Base-by-base conservation (phyloP, 2,329 filamentous ascomycete genomes). In the Rosellinia necatrix region DNA sequence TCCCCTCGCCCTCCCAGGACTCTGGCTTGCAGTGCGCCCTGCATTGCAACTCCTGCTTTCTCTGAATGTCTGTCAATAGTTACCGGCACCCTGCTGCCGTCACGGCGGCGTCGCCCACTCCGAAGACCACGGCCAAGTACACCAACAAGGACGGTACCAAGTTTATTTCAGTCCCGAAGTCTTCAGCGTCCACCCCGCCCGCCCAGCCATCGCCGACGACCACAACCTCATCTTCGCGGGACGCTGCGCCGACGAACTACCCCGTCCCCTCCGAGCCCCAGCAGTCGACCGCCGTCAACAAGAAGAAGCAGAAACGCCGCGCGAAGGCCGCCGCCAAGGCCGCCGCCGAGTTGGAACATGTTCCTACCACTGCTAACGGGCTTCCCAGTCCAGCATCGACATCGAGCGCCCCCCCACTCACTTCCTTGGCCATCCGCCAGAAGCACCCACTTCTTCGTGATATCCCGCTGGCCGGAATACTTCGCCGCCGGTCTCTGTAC, bases 291-390 rank as follows among this genome's bases (percentile, higher is more conserved):
- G 69, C 79, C 7, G 88, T 92, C 48, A 97, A 96, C 75, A 86
- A 90, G 70, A 97, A 97, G 81, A 97, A 97, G 79, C 90, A 94
- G 74, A 97, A 96, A 80, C 86, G 92, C 65, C 85, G 92, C 64
- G 88, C 90, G 70, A 97, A 97, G 75, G 89, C 89, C 29, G 89
- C 90, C 27, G 88, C 87, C 58, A 84, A 88, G 69, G 83, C 83
- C 25, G 84, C 81, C 40, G 80, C 80, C 27, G 77, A 77, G 63
- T 75, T 77, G 60, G 70, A 78, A 37, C 75, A 76, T 4, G 72
- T 75, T 51, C 60, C 66, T 27, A n/a, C 66, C 24, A 13, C 44
- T 27, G 66, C 68, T 27, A 79, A 81, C 59, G 78, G 78, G 19
- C 70, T 77, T 35, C 66, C 72, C 4, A 72, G 72, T 58, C 69